A percentile compares a stretch with the other conserved stretches of the same genome.
These are phyloP conservation scores for Pseudogymnoascus sp. DNA, from an alignment of 2,329 filamentous ascomycete species.

Conservation along the genomic window DNA sequence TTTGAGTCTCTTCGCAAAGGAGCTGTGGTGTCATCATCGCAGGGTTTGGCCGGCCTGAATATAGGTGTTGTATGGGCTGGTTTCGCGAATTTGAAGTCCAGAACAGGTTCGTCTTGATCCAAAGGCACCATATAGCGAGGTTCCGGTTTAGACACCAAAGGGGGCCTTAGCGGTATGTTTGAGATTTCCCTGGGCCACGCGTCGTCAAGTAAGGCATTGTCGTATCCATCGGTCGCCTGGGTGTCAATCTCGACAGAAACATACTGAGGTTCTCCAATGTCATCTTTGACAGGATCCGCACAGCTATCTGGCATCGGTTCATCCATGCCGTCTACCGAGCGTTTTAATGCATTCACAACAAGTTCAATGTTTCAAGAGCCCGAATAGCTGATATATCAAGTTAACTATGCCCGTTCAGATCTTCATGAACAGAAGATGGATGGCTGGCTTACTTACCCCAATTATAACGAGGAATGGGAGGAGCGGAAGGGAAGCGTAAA, in stretches of 20 bases:
- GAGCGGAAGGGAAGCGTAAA: no score
- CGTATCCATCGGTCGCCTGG: slow-evolving; percentile 15
- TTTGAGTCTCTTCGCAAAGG: not conserved
- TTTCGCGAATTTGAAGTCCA: not conserved
- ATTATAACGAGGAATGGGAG: no score
- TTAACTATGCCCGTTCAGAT: slow-evolving; percentile 11
- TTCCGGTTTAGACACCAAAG: not conserved
- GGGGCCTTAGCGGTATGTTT: not conserved
- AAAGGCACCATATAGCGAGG: not conserved
- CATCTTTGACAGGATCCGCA: slow-evolving; percentile 1
- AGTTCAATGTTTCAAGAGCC: not conserved
- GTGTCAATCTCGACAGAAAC: slow-evolving; percentile 19
- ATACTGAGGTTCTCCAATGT: slow-evolving; percentile 21
- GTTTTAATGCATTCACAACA: not conserved
- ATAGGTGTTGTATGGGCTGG: not conserved
- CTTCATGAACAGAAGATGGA: slow-evolving; percentile 12
- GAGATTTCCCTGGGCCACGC: not conserved
- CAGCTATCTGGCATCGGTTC: slow-evolving; percentile 14
- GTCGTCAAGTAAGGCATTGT: not conserved
- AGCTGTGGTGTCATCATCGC: not conserved
- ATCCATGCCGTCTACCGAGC: not conserved
- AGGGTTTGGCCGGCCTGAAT: not conserved
- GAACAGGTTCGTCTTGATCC: not conserved
- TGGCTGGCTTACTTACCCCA: not conserved
- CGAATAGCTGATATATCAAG: not conserved